Base-by-base conservation (phyloP, 2,329 filamentous ascomycete genomes). In the Cladosporium sp. region DNA sequence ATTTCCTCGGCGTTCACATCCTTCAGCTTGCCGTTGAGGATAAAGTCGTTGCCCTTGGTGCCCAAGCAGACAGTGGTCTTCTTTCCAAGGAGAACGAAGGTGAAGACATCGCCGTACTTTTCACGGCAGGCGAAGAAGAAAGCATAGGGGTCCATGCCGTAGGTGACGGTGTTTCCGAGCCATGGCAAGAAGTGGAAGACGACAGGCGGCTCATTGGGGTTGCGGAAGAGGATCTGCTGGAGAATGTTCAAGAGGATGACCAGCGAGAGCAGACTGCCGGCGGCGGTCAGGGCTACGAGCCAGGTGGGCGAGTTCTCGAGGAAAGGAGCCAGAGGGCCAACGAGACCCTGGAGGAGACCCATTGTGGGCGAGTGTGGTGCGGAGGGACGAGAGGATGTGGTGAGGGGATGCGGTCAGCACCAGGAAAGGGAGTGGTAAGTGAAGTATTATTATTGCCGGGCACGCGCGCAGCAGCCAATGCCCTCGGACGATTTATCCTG, bases 21-120 rank as follows among this genome's bases (percentile, higher is more conserved):
- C 77, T 89, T 90, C 69, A 91, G 82, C 79, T 94, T 96, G 71
- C 90, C 91, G 72, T 96, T 96, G 65, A 96, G 80, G 66, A 96
- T 92, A 74, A 96, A 95, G 66, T 96, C 90, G 73, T 95, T 96
- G 65, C 91, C 91, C 65, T 87, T 83, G 37, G 88, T 86, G 58
- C 92, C 90, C 61, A 96, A 78, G 66, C 86, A 92, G 43, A 95
- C 91, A 3, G 92, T 96, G 49, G 89, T 94, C 77, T 91, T 93
- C 80, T 89, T 92, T 67, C 92, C 91, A 55, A 96, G 86, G 51
- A 96, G 84, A 61, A 95, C 78, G 70, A 96, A 96, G 17, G 92
- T 96, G 73, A 94, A 96, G 70, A 92, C 85, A 75, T 96, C 89
- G 72, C 92, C 92, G 73, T 93, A 89, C 88, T 95, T 95, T 68